Evolutionary conservation across 371 early-diverging fungal species (phyloP).

Genomic region (Mortierella sp.): DNA sequence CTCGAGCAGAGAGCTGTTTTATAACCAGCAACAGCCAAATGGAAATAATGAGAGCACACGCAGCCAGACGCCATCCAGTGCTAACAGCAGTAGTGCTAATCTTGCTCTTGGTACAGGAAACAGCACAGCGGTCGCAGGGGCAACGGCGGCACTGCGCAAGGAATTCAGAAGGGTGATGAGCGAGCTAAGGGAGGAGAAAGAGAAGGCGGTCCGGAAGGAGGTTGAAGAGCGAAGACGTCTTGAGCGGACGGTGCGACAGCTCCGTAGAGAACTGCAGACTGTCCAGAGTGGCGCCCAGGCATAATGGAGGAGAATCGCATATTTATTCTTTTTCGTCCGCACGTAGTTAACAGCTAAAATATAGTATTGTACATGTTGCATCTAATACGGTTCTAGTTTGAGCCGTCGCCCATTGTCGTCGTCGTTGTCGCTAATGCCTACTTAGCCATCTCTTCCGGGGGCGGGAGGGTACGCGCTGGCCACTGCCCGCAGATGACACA

Average conservation of each 20-base stretch:
- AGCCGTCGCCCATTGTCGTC: too few relatives aligned
- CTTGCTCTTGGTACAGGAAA: background rate
- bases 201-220: conserved; percentile 57
- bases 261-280: conserved; percentile 57
- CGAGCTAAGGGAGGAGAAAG: conserved; percentile 60
- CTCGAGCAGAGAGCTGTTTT: conserved; percentile 9
- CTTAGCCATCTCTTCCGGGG: conserved; percentile 40
- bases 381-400: too few relatives aligned
- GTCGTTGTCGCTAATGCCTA: conserved; percentile 6
- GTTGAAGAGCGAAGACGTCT: conserved; percentile 53
- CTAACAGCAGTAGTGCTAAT: background rate
- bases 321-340: background rate
- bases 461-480: conserved; percentile 60
- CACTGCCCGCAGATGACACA: conserved; percentile 70
- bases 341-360: too few relatives aligned
- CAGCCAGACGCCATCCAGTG: background rate
- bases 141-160: conserved; percentile 61
- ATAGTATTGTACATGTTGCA: too few relatives aligned
- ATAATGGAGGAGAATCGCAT: background rate
- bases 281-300: conserved; percentile 9
- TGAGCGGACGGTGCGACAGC: conserved; percentile 57
- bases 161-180: conserved; percentile 69
- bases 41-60: conserved; percentile 1
- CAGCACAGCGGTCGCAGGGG: conserved; percentile 23
- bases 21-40: background rate